Evolutionary conservation across 768 basidiomycete species (phyloP), one percentile per base, ranked within the genome.

Genomic region (Leucogyrophana mollusca): DNA sequence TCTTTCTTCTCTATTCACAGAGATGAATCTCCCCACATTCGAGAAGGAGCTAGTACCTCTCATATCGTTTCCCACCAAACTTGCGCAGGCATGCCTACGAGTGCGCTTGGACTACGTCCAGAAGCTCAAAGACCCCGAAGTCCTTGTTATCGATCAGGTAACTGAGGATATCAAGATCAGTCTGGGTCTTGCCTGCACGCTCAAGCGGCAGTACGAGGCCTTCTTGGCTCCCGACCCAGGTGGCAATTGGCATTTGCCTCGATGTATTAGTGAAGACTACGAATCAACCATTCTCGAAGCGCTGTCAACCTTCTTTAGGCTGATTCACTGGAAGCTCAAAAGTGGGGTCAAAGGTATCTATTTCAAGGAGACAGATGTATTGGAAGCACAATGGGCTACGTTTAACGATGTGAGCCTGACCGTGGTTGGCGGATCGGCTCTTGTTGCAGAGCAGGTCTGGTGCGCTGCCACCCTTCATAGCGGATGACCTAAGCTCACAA

Each of bases 301-400:
- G 2, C 70, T 98, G 50, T 78, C 82, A 6, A 83, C 85, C 59
- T 94, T 98, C 69, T 99, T 99, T 77, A 87, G 80, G 59, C 74
- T 99, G 27, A 84, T 98, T 17, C 92, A 95, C 54, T 93, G 88
- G 90, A 95, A 97, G 65, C 76, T 99, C 42, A 95, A 95, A 73
- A 88, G 90, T 53, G 91, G 88, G 16, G 79, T 84, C 49, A 93
- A 91, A 63, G 89, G 87, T 16, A 91, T 94, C 39, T 90, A 95
- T 66, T 94, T 98, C 74, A 93, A 94, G 61, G 96, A 99, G 72
- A 96, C 94, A 0, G 95, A 98, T 62, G 83, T 98, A n/a, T 76
- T 99, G 30, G 95, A 99, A 61, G 85, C 87, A 5, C 94, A 98
- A 57, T 95, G 94, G 90, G 86, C 89, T 16, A 94, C 95, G 17